These are phyloP conservation scores for Rhodotorula sp. DNA, from an alignment of 1,284 basidiomycete species.

Conservation along the genomic window DNA sequence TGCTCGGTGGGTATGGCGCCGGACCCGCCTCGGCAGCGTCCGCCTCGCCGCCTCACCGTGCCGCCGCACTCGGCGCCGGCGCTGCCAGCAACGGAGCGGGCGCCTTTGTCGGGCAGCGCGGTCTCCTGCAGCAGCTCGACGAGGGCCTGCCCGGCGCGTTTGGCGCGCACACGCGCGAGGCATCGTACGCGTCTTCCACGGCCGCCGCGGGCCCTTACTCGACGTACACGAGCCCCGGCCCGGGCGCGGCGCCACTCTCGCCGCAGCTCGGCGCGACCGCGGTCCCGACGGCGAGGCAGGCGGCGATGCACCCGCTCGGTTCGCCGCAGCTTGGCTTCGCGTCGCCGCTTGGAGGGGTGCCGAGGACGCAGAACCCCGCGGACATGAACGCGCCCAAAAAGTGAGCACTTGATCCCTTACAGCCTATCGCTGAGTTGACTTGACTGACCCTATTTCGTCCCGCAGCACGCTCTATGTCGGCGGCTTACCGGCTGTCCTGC, in stretches of 20 bases:
- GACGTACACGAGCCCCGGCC: slow-evolving; percentile 1
- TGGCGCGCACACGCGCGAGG: slow-evolving; percentile 1
- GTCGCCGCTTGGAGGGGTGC: slow-evolving; percentile 1
- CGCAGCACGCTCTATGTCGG: slow-evolving; percentile 95
- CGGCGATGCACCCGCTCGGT: slow-evolving; percentile 2
- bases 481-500: slow-evolving; percentile 65
- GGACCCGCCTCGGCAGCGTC: background rate
- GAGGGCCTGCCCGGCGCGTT: background rate
- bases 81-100: background rate
- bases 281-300: slow-evolving; percentile 6
- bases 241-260: slow-evolving; percentile 7
- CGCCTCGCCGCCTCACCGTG: background rate
- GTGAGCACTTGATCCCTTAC: slow-evolving; percentile 3
- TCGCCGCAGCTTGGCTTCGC: background rate
- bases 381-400: slow-evolving; percentile 44
- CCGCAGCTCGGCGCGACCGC: background rate
- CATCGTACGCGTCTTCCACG: background rate
- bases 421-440: slow-evolving; percentile 38
- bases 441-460: slow-evolving; percentile 79
- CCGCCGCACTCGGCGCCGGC: background rate
- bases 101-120: background rate
- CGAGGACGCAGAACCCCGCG: slow-evolving; percentile 37
- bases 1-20: background rate
- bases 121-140: slow-evolving; percentile 6
- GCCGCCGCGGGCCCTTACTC: background rate